Conservation (phyloP, 2,329 filamentous ascomycete genomes). For the Atkinsonella hypoxylon region DNA sequence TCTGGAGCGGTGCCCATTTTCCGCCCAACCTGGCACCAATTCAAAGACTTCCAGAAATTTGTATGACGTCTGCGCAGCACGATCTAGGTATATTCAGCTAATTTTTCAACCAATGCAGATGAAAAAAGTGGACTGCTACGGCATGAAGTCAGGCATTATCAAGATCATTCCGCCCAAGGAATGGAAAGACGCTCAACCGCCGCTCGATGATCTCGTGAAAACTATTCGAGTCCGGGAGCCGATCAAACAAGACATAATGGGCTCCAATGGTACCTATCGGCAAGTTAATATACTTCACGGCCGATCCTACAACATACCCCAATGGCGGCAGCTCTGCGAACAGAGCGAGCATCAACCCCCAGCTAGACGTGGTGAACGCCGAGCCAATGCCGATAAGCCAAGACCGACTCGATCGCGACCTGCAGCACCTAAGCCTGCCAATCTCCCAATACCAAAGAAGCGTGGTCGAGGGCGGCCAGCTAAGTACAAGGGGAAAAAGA, state of each 20-base stretch:
- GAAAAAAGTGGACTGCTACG: slow-evolving; percentile 80
- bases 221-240: slow-evolving; percentile 89
- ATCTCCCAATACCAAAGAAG: slow-evolving; percentile 25
- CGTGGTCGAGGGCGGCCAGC: slow-evolving; percentile 28
- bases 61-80: slow-evolving; percentile 36
- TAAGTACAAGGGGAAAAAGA: slow-evolving; percentile 26
- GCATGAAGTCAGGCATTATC: slow-evolving; percentile 94
- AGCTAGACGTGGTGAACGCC: slow-evolving; percentile 72
- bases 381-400: slow-evolving; percentile 46
- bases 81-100: slow-evolving; percentile 15
- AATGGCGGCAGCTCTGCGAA: slow-evolving; percentile 89
- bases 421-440: slow-evolving; percentile 19
- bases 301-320: slow-evolving; percentile 87
- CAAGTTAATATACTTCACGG: slow-evolving; percentile 96
- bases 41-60: slow-evolving; percentile 85
- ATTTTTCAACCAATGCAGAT: slow-evolving; percentile 31
- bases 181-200: slow-evolving; percentile 75
- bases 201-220: slow-evolving; percentile 77
- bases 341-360: slow-evolving; percentile 94
- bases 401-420: slow-evolving; percentile 31
- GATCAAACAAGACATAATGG: slow-evolving; percentile 97
- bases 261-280: slow-evolving; percentile 86
- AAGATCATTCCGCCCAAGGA: slow-evolving; percentile 90
- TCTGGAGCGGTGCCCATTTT: slow-evolving; percentile 90
- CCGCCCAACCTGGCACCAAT: slow-evolving; percentile 89